Evolutionary conservation across 2,329 filamentous ascomycete genomes (phyloP), one percentile per base, ranked within the genome.

Genomic region (Aspergillus calidoustus): DNA sequence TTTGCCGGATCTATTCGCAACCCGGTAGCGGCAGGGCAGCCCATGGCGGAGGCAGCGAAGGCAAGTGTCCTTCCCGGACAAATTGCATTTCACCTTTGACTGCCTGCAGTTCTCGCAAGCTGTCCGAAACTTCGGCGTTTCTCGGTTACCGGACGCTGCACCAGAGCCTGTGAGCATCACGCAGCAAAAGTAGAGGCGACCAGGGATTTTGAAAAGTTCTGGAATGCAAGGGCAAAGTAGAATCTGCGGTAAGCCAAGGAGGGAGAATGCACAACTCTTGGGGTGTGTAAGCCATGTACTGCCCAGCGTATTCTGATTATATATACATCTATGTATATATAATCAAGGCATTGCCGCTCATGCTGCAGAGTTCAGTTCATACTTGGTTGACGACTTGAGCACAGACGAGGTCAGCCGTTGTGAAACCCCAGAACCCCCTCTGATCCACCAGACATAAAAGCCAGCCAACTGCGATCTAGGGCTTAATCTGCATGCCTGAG

Each of bases 71-170:
- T 76, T 75, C 49, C 74, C 73, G 2, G 74, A 75, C 43, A 76
- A 46, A 57, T 75, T 75, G 66, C 76, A 77, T 66, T 77, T 77
- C 48, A 77, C 76, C 59, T 77, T 77, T 30, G 76, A 77, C 62
- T 77, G 76, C 34, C 76, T 69, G 66, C 76, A 77, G 38, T 76
- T 75, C 63, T 77, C 76, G 56, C 76, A 77, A 19, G 76, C 76
- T 19, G 75, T 72, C 64, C 76, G 74, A 22, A 77, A 72, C 61
- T 76, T 76, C 43, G 74, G 74, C 53, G 69, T 64, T 51, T 74
- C 71, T 54, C 70, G 68, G 46, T 58, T 71, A 53, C 61, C 60
- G 59, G 58, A n/a, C 30, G 46, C 13, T 47, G 62, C 50, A 19
- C 69, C 66, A 23, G 72, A 59, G 59, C 72, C 71, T 52, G 67